These are phyloP conservation scores for Cryptococcus deneoformans DNA, from an alignment of 1,284 basidiomycete species.

Conservation along the genomic window DNA sequence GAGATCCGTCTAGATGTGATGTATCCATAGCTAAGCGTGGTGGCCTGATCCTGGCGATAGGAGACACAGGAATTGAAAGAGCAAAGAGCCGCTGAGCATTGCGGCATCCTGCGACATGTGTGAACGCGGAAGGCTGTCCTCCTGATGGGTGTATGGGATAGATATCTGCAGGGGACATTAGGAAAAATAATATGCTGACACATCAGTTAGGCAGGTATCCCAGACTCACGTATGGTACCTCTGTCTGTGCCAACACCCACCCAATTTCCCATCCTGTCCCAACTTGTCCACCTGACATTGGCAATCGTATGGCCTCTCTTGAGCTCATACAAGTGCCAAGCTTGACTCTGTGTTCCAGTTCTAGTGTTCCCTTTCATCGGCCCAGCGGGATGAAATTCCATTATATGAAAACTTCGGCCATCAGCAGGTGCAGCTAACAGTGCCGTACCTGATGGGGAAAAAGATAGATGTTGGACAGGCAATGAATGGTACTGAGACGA, in stretches of 20 bases:
- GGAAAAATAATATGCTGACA: not conserved
- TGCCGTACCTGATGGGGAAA: slow-evolving; percentile 61
- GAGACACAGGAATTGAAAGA: slow-evolving; percentile 57
- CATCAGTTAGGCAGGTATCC: too few species aligned
- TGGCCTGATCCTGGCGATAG: slow-evolving; percentile 58
- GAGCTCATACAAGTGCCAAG: slow-evolving; percentile 66
- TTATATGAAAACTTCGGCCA: slow-evolving; percentile 61
- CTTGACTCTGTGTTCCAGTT: slow-evolving; percentile 41
- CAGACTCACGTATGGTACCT: slow-evolving; percentile 51
- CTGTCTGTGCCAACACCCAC: slow-evolving; percentile 60
- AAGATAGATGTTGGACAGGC: slow-evolving; percentile 56
- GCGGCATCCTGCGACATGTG: slow-evolving; percentile 61
- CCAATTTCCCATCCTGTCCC: slow-evolving; percentile 66
- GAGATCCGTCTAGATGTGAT: not conserved
- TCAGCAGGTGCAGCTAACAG: slow-evolving; percentile 60
- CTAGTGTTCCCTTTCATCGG: not conserved
- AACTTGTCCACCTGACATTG: slow-evolving; percentile 55
- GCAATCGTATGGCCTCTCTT: slow-evolving; percentile 68
- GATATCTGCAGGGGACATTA: slow-evolving; percentile 55
- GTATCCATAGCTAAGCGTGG: not conserved
- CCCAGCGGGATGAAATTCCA: slow-evolving; percentile 50
- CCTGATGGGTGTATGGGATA: slow-evolving; percentile 75
- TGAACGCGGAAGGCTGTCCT: slow-evolving; percentile 62
- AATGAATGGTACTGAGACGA: not conserved
- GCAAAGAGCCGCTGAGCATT: slow-evolving; percentile 58